Conservation (phyloP, 176 grass and related monocot genomes). For the Secale cereale region DNA sequence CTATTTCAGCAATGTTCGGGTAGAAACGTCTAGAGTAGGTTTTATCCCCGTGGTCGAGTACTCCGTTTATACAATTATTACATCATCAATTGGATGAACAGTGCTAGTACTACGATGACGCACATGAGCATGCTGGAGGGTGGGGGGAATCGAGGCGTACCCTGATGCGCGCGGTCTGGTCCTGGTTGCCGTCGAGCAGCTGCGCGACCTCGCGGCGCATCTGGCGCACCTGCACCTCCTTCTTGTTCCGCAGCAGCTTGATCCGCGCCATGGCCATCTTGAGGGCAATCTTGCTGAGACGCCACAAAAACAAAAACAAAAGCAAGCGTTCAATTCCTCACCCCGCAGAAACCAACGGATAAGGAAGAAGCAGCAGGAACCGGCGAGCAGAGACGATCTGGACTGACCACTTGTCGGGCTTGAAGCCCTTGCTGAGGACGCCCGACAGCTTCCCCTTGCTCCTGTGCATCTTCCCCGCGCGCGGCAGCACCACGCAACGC, state of each 20-base stretch:
- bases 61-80: no score
- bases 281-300: constrained; percentile 76
- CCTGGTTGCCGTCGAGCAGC: constrained; percentile 78
- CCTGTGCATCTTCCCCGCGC: constrained; percentile 33
- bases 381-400: neutral
- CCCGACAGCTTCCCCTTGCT: constrained; percentile 66
- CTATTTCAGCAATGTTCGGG: no score
- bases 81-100: no score
- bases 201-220: constrained; percentile 76
- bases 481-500: neutral
- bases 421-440: constrained; percentile 88
- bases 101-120: no score
- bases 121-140: neutral
- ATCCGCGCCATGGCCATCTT: constrained; percentile 83
- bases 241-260: constrained; percentile 89
- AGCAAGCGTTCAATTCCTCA: neutral
- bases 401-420: constrained; percentile 83
- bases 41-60: no score
- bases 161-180: constrained; percentile 83
- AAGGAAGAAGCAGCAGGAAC: no score
- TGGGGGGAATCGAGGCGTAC: constrained; percentile 9
- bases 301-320: neutral
- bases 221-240: constrained; percentile 54
- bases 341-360: neutral
- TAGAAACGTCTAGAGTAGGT: no score